Conservation (phyloP, 1,139 yeast genomes). For the Sugiyamaella pinicola region DNA sequence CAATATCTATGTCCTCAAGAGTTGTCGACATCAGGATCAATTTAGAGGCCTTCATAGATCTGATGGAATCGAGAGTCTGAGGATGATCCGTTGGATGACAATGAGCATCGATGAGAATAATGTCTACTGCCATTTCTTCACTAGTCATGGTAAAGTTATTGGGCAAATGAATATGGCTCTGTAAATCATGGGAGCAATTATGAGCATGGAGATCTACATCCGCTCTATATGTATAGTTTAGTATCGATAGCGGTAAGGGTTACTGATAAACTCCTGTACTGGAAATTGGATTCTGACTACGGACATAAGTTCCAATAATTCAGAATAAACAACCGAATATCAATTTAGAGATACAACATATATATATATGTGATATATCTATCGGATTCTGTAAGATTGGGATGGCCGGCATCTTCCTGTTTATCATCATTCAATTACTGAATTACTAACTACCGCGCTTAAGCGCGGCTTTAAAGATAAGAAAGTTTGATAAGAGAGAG, state of each 20-base stretch:
- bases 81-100: slow-evolving; percentile 54
- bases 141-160: too few species aligned
- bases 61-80: slow-evolving; percentile 30
- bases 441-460: not conserved
- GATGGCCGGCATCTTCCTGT: too few species aligned
- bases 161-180: too few species aligned
- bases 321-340: too few species aligned
- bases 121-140: slow-evolving; percentile 3
- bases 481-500: slow-evolving; percentile 7
- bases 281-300: not conserved
- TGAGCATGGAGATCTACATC: too few species aligned
- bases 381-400: too few species aligned
- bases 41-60: slow-evolving; percentile 29
- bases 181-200: too few species aligned
- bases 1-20: slow-evolving; percentile 42
- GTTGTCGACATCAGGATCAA: slow-evolving; percentile 46
- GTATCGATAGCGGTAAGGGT: slow-evolving; percentile 10
- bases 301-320: not conserved
- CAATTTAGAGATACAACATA: too few species aligned
- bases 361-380: too few species aligned
- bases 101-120: slow-evolving; percentile 54
- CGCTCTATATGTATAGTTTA: too few species aligned
- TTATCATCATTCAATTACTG: too few species aligned
- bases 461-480: slow-evolving; percentile 9
- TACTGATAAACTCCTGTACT: not conserved